These are phyloP conservation scores for Coprinopsis strossmayeri DNA, from an alignment of 768 basidiomycete species.

Conservation along the genomic window DNA sequence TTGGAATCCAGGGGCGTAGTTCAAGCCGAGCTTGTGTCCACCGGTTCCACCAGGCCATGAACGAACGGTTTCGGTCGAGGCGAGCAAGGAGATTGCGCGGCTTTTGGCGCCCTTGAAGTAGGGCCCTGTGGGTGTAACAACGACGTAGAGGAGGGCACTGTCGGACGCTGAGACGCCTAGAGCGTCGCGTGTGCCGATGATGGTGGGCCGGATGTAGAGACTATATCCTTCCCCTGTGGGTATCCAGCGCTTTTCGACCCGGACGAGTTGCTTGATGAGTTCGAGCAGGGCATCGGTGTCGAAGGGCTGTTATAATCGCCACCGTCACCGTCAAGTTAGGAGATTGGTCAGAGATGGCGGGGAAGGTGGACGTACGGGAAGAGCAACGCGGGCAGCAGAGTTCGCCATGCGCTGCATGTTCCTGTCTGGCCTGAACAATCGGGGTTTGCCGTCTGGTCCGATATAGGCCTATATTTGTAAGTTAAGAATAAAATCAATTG, in stretches of 20 bases:
- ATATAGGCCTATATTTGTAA: slow-evolving; percentile 48
- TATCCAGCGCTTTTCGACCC: slow-evolving; percentile 79
- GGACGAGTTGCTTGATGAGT: slow-evolving; percentile 70
- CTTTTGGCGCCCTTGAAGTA: slow-evolving; percentile 44
- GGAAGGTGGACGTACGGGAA: slow-evolving; percentile 44
- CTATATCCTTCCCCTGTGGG: slow-evolving; percentile 68
- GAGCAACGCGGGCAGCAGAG: slow-evolving; percentile 63
- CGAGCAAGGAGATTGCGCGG: slow-evolving; percentile 28
- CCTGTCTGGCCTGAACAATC: slow-evolving; percentile 76
- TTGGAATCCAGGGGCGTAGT: slow-evolving; percentile 84
- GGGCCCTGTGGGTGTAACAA: slow-evolving; percentile 66
- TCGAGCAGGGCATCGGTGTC: slow-evolving; percentile 58
- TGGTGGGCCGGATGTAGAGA: slow-evolving; percentile 81
- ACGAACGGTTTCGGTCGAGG: slow-evolving; percentile 32
- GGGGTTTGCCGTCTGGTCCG: slow-evolving; percentile 62
- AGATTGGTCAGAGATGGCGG: background rate
- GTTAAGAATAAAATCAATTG: background rate
- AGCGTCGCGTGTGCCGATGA: slow-evolving; percentile 50
- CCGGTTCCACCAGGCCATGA: slow-evolving; percentile 69
- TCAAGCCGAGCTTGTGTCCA: slow-evolving; percentile 80
- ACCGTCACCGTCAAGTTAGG: too few species aligned
- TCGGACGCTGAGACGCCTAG: slow-evolving; percentile 66
- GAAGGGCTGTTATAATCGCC: slow-evolving; percentile 61
- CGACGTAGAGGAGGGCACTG: slow-evolving; percentile 68
- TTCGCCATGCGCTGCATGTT: slow-evolving; percentile 80